These are phyloP conservation scores for Mycothermus thermophilus DNA, from an alignment of 495 filamentous ascomycete species.

Conservation along the genomic window DNA sequence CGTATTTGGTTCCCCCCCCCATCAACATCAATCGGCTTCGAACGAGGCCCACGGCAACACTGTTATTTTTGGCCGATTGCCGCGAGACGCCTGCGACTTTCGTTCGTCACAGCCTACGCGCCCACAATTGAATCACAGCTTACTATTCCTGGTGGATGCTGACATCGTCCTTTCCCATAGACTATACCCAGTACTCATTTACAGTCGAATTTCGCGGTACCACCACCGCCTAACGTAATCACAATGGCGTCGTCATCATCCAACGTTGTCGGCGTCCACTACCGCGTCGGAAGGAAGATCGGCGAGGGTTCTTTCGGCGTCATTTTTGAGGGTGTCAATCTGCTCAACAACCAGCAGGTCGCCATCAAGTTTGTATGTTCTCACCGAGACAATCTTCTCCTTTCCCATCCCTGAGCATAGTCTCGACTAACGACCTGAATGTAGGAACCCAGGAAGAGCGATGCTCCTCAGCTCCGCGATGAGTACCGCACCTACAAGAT, in stretches of 20 bases:
- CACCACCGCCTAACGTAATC: no score
- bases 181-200: no score
- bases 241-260: conserved; percentile 87
- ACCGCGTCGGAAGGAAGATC: conserved; percentile 98
- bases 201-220: no score
- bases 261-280: conserved; percentile 98
- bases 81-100: no score
- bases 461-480: conserved; percentile 94
- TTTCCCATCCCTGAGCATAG: neutral
- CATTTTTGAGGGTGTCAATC: conserved; percentile 96
- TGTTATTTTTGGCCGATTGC: no score
- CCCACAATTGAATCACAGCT: no score
- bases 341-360: conserved; percentile 97
- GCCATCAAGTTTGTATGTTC: conserved; percentile 95
- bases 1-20: no score
- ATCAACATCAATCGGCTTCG: no score
- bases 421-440: neutral
- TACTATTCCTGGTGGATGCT: no score
- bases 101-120: no score
- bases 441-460: conserved; percentile 95
- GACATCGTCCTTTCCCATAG: no score
- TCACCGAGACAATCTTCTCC: neutral
- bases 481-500: conserved; percentile 99
- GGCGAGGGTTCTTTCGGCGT: conserved; percentile 98
- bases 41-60: no score